A percentile compares a stretch with the other conserved stretches of the same genome.
phyloP scores from a whole-genome alignment of 176 grass and related monocot species.

The Oropetium thomaeum region DNA sequence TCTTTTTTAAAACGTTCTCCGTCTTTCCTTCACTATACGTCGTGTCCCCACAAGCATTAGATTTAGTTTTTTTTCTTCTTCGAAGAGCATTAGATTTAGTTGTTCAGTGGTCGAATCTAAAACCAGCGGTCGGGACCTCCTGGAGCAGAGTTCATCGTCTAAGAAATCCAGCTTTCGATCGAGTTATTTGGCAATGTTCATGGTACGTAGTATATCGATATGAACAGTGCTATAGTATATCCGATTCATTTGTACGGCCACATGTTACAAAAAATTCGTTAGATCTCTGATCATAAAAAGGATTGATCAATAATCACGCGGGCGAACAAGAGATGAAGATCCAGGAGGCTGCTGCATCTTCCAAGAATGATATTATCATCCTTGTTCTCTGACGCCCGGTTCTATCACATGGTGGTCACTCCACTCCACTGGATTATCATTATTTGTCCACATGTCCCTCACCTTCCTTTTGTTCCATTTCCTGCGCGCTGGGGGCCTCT shows the following conservation, averaged over 20 bases:
- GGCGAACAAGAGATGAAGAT: conserved; percentile 36
- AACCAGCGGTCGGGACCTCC: no score
- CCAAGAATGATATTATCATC: no score
- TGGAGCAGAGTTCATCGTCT: neutral
- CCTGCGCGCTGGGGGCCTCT: neutral
- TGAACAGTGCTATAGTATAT: no score
- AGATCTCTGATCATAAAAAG: no score
- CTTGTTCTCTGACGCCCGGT: conserved; percentile 24
- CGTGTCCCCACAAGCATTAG: neutral
- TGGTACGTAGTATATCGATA: no score
- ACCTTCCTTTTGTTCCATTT: neutral
- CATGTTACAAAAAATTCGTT: no score
- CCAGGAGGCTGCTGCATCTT: no score
- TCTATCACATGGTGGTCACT: conserved; percentile 1
- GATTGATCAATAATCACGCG: no score
- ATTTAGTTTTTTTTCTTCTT: no score
- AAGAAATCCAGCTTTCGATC: neutral
- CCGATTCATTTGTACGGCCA: no score
- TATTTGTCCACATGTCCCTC: neutral
- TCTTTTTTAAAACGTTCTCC: neutral
- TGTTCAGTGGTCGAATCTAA: neutral
- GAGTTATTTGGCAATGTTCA: no score
- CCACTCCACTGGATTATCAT: neutral
- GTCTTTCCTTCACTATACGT: neutral
- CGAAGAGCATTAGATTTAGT: no score